A percentile compares a stretch with the other conserved stretches of the same genome.
These are phyloP conservation scores for Pythium monospermum DNA, from an alignment of 352 stramenopile genomes.

Conservation along the genomic window DNA sequence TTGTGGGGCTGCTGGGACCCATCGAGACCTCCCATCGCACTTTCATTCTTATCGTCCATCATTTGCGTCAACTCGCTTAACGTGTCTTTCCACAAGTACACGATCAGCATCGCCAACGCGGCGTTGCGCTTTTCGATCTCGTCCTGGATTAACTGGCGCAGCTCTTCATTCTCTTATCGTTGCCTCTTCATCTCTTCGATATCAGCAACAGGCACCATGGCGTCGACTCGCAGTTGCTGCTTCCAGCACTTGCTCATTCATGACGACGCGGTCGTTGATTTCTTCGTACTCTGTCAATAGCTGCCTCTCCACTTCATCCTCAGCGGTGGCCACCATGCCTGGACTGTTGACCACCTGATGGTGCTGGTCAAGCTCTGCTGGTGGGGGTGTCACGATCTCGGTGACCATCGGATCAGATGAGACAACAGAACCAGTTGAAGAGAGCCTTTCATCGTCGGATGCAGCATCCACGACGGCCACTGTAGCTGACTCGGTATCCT, in stretches of 20 bases:
- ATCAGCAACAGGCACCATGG: slow-evolving; percentile 20
- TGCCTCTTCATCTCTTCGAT: slow-evolving; percentile 22
- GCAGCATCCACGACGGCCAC: too few species aligned
- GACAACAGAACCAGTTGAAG: too few species aligned
- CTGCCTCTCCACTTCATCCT: too few species aligned
- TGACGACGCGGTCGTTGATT: slow-evolving; percentile 1
- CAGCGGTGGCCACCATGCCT: too few species aligned
- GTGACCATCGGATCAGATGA: too few species aligned
- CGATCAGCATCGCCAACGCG: slow-evolving; percentile 34
- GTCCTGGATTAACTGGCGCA: slow-evolving; percentile 27
- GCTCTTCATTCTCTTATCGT: slow-evolving; percentile 33
- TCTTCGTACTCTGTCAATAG: slow-evolving; percentile 7
- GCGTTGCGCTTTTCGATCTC: slow-evolving; percentile 28
- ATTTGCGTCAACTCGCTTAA: slow-evolving; percentile 2
- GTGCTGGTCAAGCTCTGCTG: too few species aligned
- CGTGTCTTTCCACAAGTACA: slow-evolving; percentile 22
- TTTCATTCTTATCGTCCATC: neutral
- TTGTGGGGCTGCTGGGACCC: neutral
- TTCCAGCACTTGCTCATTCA: slow-evolving; percentile 33
- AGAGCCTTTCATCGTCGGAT: too few species aligned
- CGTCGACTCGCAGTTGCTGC: too few species aligned
- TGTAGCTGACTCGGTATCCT: too few species aligned
- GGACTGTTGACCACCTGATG: too few species aligned
- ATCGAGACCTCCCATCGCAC: too few species aligned
- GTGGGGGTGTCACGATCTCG: too few species aligned